Percentiles rank a stretch among this genome's conserved stretches.
Evolutionary conservation across 371 early-diverging fungal genomes (phyloP).

Genomic region (Mucor piriformis): DNA sequence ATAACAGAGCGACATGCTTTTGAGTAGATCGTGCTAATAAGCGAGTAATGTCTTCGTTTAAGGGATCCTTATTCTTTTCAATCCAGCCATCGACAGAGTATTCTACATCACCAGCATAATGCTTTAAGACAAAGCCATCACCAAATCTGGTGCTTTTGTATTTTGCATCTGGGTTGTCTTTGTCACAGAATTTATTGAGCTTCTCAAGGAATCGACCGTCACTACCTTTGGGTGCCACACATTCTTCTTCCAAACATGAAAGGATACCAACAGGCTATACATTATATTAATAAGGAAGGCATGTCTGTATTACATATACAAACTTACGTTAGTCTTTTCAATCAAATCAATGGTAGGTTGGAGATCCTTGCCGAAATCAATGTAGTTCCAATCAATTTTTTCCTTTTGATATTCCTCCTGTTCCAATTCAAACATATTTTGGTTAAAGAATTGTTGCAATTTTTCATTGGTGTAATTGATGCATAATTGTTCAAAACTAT

Average conservation of each 20-base stretch:
- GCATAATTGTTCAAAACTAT: constrained; percentile 99
- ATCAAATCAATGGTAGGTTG: constrained; percentile 99
- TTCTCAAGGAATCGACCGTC: constrained; percentile 98
- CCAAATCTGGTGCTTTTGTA: constrained; percentile 90
- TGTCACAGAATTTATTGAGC: constrained; percentile 87
- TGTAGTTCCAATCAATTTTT: constrained; percentile 98
- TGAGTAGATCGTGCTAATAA: constrained; percentile 86
- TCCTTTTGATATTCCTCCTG: constrained; percentile 99
- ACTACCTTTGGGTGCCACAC: constrained; percentile 97
- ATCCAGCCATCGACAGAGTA: constrained; percentile 97
- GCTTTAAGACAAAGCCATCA: constrained; percentile 92
- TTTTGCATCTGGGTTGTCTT: constrained; percentile 62
- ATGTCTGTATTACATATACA: neutral
- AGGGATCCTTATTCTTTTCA: constrained; percentile 99
- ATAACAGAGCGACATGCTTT: constrained; percentile 78
- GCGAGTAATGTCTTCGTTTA: constrained; percentile 94
- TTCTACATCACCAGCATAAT: constrained; percentile 99
- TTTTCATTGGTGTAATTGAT: constrained; percentile 99
- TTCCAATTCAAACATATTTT: constrained; percentile 99
- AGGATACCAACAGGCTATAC: constrained; percentile 95
- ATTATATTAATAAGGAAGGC: neutral
- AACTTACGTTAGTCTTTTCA: constrained; percentile 87
- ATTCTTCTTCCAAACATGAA: constrained; percentile 99
- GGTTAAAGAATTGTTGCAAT: constrained; percentile 99
- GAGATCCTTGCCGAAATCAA: constrained; percentile 99